phyloP scores from a whole-genome alignment of 768 basidiomycete species.

The Russula sp. region DNA sequence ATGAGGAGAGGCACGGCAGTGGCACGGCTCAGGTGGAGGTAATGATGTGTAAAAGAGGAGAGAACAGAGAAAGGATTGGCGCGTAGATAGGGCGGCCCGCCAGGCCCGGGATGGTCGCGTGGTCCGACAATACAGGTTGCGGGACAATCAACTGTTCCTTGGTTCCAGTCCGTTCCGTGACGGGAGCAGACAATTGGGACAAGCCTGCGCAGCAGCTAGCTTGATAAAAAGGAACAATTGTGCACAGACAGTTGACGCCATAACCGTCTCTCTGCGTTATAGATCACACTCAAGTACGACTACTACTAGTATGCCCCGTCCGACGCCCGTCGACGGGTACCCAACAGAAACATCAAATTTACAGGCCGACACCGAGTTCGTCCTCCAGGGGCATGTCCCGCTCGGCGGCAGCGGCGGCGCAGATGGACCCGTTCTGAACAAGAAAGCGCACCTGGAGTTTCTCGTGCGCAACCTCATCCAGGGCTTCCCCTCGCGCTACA shows the following conservation, averaged over 20 bases:
- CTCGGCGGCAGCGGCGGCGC: slow-evolving; percentile 17
- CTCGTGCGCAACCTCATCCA: slow-evolving; percentile 65
- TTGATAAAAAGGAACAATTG: slow-evolving; percentile 1
- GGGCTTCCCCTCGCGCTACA: slow-evolving; percentile 74
- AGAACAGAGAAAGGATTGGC: neutral
- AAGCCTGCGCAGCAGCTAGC: neutral
- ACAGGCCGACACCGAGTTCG: slow-evolving; percentile 60
- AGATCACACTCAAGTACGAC: neutral
- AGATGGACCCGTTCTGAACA: slow-evolving; percentile 40
- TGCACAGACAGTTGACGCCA: neutral
- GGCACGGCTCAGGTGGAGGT: neutral
- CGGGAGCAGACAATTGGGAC: neutral
- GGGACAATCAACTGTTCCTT: too few species aligned
- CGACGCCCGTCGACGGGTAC: slow-evolving; percentile 49
- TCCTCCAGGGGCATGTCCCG: slow-evolving; percentile 51
- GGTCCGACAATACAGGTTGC: too few species aligned
- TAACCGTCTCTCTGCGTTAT: neutral
- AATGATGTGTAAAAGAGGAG: neutral
- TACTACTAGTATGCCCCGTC: slow-evolving; percentile 19
- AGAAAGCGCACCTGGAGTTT: slow-evolving; percentile 65
- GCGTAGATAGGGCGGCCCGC: neutral
- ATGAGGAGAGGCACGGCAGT: too few species aligned
- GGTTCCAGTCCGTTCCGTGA: too few species aligned
- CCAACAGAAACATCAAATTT: slow-evolving; percentile 53
- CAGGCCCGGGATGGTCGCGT: neutral